Conservation (phyloP, 1,284 basidiomycete genomes). For the Leucoagaricus sp. region DNA sequence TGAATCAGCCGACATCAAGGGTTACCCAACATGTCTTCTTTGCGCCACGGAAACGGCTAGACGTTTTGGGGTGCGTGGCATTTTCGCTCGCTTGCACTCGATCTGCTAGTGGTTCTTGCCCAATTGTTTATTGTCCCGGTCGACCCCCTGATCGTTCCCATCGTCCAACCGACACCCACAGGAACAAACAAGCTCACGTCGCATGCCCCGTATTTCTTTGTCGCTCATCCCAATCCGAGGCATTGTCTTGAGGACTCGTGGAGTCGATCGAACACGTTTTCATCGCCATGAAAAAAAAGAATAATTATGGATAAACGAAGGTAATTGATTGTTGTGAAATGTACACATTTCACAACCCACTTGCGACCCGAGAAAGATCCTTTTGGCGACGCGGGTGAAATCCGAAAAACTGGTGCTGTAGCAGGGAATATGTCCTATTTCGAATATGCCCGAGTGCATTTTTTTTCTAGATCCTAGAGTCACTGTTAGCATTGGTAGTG, state of each 20-base stretch:
- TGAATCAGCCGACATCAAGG: slow-evolving; percentile 5
- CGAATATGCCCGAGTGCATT: background rate
- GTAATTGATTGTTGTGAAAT: background rate
- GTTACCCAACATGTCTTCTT: slow-evolving; percentile 10
- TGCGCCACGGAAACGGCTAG: slow-evolving; percentile 6
- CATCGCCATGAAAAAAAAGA: too few relatives aligned
- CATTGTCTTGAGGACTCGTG: too few relatives aligned
- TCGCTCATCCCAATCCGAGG: too few relatives aligned
- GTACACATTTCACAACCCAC: background rate
- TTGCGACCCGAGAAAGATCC: background rate
- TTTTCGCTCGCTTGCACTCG: background rate
- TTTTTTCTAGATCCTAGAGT: background rate
- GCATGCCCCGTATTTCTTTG: too few relatives aligned
- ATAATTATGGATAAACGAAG: background rate
- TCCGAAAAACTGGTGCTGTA: background rate
- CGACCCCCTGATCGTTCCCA: background rate
- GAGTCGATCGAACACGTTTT: too few relatives aligned
- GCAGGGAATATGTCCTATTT: background rate
- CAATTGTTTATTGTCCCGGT: background rate
- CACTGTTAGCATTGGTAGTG: too few relatives aligned
- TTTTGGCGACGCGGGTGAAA: background rate
- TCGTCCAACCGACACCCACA: background rate
- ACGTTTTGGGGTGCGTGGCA: slow-evolving; percentile 7
- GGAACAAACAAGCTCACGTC: background rate
- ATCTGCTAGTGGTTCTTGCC: background rate